Evolutionary conservation across 2,329 filamentous ascomycete genomes (phyloP).

Genomic region (Venturia effusa): DNA sequence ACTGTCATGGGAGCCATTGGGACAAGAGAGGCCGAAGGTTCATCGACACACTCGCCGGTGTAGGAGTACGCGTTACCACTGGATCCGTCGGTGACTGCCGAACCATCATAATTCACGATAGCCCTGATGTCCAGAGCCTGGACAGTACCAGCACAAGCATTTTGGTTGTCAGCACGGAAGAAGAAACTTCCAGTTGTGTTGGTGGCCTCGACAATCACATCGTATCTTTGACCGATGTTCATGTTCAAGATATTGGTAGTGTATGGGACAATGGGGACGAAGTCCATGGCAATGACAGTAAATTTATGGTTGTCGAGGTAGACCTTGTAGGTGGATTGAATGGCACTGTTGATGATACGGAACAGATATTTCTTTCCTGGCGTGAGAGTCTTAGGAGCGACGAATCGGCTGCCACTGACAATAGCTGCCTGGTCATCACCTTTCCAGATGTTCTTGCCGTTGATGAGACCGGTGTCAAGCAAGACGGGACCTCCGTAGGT

Average conservation of each 20-base stretch:
- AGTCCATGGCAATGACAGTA: constrained; percentile 28
- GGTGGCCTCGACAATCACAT: constrained; percentile 18
- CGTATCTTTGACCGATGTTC: constrained; percentile 23
- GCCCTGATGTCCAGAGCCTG: constrained; percentile 22
- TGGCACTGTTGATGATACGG: constrained; percentile 24
- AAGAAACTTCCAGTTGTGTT: constrained; percentile 20
- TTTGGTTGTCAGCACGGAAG: constrained; percentile 21
- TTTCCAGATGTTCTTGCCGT: constrained; percentile 23
- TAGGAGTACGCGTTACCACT: constrained; percentile 23
- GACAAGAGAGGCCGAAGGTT: constrained; percentile 24
- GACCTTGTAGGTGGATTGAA: constrained; percentile 32
- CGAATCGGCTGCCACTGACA: constrained; percentile 20
- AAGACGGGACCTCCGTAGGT: constrained; percentile 21
- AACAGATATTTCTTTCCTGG: constrained; percentile 21
- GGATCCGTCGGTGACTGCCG: constrained; percentile 17
- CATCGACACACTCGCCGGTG: constrained; percentile 27
- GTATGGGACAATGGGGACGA: constrained; percentile 27
- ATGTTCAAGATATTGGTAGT: constrained; percentile 25
- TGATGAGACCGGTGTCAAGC: constrained; percentile 34
- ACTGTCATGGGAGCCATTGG: constrained; percentile 21
- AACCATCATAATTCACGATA: constrained; percentile 27
- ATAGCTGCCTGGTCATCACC: not conserved
- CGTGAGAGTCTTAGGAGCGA: constrained; percentile 17
- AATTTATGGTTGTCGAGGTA: constrained; percentile 30
- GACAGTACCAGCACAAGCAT: constrained; percentile 26